Base-by-base conservation (phyloP, 345 rosid species). In the Zanthoxylum bungeanum region DNA sequence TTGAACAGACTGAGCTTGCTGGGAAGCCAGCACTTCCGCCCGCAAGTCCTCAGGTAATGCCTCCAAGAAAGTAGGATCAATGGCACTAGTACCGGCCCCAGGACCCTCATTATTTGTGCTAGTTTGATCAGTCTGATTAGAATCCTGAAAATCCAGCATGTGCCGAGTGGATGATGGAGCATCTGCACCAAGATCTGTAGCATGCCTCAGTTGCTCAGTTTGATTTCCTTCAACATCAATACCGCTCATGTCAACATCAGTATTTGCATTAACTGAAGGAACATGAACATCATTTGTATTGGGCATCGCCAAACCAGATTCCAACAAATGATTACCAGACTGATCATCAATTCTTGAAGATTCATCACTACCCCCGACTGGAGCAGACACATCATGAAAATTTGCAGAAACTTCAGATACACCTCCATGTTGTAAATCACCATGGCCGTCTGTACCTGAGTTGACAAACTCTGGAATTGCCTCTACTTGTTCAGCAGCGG, bases 21-120 rank as follows among this genome's bases (percentile, higher is more conserved):
- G 98, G 49, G 98, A 92, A 83, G 98, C 98, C 55, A 94, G 86
- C 74, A 94, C 98, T 81, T 94, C 98, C 21, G 96, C 96, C 14
- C 96, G 85, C 64, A 94, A 74, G 66, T 92, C 96, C 84, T 92
- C 98, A 66, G 98, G 98, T 60, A 94, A 78, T 3, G 98, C 98
- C 79, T 94, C 98, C 77, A 94, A 77, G 83, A 94, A 94, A 51
- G 98, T 92, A 69, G 98, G 98, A 80, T 94, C 98, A 70, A 94
- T 94, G 61, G 92, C 84, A 83, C 84, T 89, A 56, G 89, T 81
- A 74, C 82, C n/a, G n/a, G n/a, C n/a, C n/a, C n/a, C 86, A 71
- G 92, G 76, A 75, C 80, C 79, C 63, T 83, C 93, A 53, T 73
- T 78, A 70, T 82, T 79, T 31, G 52, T n/a, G 55, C 69, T 79